Evolutionary conservation across 148 eudicot species (phyloP), one percentile per base, ranked within the genome.

Genomic region (Talinum fruticosum): DNA sequence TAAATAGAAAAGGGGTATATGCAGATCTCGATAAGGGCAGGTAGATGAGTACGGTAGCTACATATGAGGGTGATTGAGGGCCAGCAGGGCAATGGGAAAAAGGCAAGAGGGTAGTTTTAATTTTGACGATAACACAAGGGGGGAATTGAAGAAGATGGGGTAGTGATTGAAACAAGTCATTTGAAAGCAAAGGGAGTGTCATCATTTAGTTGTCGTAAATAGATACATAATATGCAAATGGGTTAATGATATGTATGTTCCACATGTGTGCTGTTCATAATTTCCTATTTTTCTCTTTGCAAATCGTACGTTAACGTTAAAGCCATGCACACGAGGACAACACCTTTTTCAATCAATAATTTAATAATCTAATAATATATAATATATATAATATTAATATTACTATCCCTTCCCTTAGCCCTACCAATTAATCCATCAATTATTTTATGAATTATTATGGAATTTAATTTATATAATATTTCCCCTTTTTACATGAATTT

Each of bases 291-390:
- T n/a, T n/a, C n/a, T n/a, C n/a, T n/a, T 13, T 28, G 29, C 45
- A 6, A 41, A n/a, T 51, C 45, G 16, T 62, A 62, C 32, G 66
- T 28, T 62, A 26, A 41, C 61, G 75, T 71, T 78, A 71, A 78
- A 61, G 61, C 75, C 80, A 78, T 71, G 80, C 80, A 78, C 80
- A 78, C 80, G 80, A 69, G 75, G 80, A 78, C 80, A 78, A 21
- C 34, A 16, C 32, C 8, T 54, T 69, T 34, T 53, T 77, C 36
- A n/a, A 69, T 54, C 37, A 21, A 59, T 59, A n/a, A 59, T n/a
- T n/a, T n/a, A n/a, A n/a, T n/a, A n/a, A n/a, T n/a, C n/a, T n/a
- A n/a, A n/a, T n/a, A n/a, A n/a, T n/a, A n/a, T n/a, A n/a, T n/a
- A n/a, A n/a, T 49, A 2, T 3, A 10, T 10, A 8, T 59, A 59